Evolutionary conservation across 2,329 filamentous ascomycete species (phyloP).

Genomic region (Nemania bipapillata): DNA sequence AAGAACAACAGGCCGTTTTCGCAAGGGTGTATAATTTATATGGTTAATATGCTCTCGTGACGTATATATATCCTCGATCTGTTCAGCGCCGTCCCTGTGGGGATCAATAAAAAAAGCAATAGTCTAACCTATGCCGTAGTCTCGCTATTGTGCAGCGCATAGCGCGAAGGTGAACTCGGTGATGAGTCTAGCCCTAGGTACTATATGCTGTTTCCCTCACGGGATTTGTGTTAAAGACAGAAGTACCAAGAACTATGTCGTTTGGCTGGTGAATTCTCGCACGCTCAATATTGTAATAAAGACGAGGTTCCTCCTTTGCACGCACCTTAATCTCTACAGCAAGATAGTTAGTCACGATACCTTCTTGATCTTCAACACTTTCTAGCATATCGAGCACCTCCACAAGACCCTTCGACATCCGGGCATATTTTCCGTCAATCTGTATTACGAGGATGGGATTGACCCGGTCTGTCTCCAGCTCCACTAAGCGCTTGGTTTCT

Average conservation of each 20-base stretch:
- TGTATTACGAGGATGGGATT: constrained; percentile 9
- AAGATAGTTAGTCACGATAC: constrained; percentile 24
- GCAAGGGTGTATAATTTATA: constrained; percentile 15
- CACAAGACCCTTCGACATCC: neutral
- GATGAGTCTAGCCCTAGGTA: neutral
- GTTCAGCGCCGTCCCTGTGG: neutral
- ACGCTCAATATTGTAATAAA: neutral
- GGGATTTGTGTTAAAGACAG: neutral
- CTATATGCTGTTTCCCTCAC: neutral
- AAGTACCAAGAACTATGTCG: too few species aligned
- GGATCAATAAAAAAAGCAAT: constrained; percentile 17
- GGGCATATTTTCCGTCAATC: neutral
- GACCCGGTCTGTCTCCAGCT: neutral
- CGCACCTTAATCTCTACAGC: constrained; percentile 10
- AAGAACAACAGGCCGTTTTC: constrained; percentile 4
- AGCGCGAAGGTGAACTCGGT: constrained; percentile 4
- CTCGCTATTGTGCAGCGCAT: constrained; percentile 17
- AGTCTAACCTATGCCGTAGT: constrained; percentile 13
- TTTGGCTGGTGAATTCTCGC: constrained; percentile 2
- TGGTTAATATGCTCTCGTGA: constrained; percentile 10
- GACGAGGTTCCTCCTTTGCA: neutral
- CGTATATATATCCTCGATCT: neutral
- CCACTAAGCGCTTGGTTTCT: constrained; percentile 7
- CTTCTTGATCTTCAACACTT: constrained; percentile 1
- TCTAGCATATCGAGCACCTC: neutral